Percentiles rank a stretch among this genome's conserved stretches.
Conservation (phyloP, 441 rosid species). For the Euphorbia celastroides region DNA sequence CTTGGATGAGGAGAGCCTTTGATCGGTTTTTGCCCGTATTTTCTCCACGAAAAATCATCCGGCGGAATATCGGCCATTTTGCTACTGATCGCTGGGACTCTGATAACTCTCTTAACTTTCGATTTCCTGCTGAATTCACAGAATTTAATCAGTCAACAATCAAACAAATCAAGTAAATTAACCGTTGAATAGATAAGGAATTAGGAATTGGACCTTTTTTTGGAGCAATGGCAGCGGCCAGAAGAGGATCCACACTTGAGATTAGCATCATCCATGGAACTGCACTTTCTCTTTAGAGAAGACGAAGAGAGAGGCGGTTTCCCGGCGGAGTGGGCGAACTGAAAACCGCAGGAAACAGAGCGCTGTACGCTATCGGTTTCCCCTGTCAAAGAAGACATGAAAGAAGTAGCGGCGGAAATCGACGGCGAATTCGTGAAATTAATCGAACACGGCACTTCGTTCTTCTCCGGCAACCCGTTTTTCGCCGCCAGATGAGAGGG, state of each 20-base stretch:
- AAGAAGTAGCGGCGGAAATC: slow-evolving; percentile 55
- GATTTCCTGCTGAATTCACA: slow-evolving; percentile 45
- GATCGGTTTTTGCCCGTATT: slow-evolving; percentile 77
- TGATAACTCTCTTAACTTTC: slow-evolving; percentile 55
- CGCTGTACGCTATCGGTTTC: slow-evolving; percentile 31
- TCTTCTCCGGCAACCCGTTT: slow-evolving; percentile 31
- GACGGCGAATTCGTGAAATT: slow-evolving; percentile 50
- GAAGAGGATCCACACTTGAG: slow-evolving; percentile 51
- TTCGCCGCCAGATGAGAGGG: slow-evolving; percentile 19
- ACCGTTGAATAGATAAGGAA: neutral
- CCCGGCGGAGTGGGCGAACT: slow-evolving; percentile 47
- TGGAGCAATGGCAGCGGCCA: slow-evolving; percentile 79
- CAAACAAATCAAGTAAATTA: neutral
- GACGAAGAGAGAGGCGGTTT: slow-evolving; percentile 75
- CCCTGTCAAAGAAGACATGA: slow-evolving; percentile 54
- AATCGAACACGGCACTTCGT: slow-evolving; percentile 37
- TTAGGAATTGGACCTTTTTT: slow-evolving; percentile 49
- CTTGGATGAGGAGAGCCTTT: slow-evolving; percentile 84
- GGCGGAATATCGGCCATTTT: slow-evolving; percentile 85
- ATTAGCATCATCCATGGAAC: slow-evolving; percentile 44
- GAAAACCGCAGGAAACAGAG: slow-evolving; percentile 45
- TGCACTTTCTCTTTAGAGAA: slow-evolving; percentile 56
- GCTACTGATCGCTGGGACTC: slow-evolving; percentile 80
- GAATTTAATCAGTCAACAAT: neutral
- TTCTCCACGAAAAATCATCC: slow-evolving; percentile 76